A percentile compares a stretch with the other conserved stretches of the same genome.
Evolutionary conservation across 2,329 filamentous ascomycete genomes (phyloP).

Genomic region (Venturia aucupariae): DNA sequence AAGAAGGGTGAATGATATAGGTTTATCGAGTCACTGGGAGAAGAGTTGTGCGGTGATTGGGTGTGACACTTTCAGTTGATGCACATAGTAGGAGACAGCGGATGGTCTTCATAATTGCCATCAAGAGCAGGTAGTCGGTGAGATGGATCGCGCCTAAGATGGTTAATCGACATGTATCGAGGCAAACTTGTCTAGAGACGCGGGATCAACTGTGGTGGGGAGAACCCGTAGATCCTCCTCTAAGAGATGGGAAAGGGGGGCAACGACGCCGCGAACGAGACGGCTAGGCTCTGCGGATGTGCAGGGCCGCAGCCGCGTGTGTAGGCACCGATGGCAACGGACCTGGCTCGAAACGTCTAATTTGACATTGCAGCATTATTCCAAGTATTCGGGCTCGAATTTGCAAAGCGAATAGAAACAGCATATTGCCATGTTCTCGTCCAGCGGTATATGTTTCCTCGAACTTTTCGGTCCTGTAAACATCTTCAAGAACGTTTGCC

Average conservation of each 20-base stretch:
- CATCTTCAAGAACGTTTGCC: neutral
- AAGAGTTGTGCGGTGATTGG: neutral
- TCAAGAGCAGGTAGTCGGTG: neutral
- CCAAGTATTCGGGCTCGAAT: neutral
- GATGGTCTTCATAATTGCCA: neutral
- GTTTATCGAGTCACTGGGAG: neutral
- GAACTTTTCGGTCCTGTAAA: neutral
- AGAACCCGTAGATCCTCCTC: neutral
- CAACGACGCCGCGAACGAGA: neutral
- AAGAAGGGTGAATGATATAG: neutral
- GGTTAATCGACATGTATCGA: neutral
- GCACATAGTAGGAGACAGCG: neutral
- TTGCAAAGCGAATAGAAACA: neutral
- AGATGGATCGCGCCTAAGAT: neutral
- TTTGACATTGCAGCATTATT: neutral
- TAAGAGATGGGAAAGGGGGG: neutral
- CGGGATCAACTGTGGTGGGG: neutral
- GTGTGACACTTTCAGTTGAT: neutral
- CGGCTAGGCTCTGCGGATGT: neutral
- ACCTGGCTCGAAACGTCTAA: neutral
- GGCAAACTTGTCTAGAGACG: neutral
- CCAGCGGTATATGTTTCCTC: neutral
- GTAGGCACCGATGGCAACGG: neutral
- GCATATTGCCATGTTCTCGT: neutral
- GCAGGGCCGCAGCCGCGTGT: neutral